Evolutionary conservation across 2,329 filamentous ascomycete species (phyloP), one percentile per base, ranked within the genome.

Genomic region (Calonectria pteridis): DNA sequence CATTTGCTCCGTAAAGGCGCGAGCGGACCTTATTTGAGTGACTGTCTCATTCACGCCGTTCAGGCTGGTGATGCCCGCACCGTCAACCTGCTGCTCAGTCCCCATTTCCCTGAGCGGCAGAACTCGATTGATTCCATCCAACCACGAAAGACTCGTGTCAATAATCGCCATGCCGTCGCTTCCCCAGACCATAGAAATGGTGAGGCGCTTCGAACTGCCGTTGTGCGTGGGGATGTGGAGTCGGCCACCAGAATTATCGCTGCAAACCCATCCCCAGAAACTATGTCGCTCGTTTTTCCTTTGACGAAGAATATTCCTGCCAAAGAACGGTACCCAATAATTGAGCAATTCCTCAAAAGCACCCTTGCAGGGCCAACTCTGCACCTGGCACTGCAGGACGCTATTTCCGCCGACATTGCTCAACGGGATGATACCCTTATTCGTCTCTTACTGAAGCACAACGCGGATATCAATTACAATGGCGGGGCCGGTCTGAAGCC

Each of bases 391-490:
- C 79, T 92, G 2, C 87, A 91, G 72, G 85, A 88, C 29, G 88
- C 88, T n/a, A 87, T 91, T 51, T 85, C 86, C 18, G 87, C 90
- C 51, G 84, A 86, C 16, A 84, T 85, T 1, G 84, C 86, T 0
- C 83, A 84, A 50, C 84, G 89, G 46, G 90, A 92, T 49, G 86
- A 88, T 51, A 84, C 85, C 2, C 81, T 92, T 14, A 89, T 92
- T 68, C 84, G 85, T 9, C 83, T 92, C 6, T 82, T 92, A 4
- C 82, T 92, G 6, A 84, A 85, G 2, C 84, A 90, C 73, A 87
- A 88, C 18, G 88, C 88, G 5, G 89, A 91, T 62, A 85, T 90
- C 46, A 91, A 90, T 75, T 89, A 88, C 68, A 88, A 88, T 51
- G 86, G 88, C 31, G 89, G 89, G 0, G 83, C 86, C n/a, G 86